Evolutionary conservation across 805 yeast species (phyloP).

Genomic region (Huiozyma sinensis): DNA sequence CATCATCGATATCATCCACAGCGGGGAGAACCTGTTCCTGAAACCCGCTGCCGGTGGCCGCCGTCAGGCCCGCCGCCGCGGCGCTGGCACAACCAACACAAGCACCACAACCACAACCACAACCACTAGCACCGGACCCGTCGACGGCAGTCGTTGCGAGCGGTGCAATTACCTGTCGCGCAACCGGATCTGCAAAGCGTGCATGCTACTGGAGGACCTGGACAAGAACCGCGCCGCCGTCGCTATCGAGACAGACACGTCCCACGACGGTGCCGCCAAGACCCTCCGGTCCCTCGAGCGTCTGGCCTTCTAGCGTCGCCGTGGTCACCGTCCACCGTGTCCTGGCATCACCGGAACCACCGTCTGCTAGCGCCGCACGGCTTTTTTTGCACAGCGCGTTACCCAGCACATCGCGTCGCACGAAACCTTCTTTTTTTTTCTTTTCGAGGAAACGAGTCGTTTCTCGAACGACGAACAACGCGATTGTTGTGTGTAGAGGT

Average conservation of each 20-base stretch:
- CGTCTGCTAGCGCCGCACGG: no score
- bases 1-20: constrained; percentile 85
- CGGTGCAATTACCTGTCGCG: constrained; percentile 88
- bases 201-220: constrained; percentile 74
- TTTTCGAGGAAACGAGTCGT: neutral
- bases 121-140: constrained; percentile 17
- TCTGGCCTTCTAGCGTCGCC: neutral
- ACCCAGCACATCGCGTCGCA: neutral
- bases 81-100: constrained; percentile 18
- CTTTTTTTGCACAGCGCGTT: neutral
- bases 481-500: no score
- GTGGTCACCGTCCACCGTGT: no score
- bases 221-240: constrained; percentile 66
- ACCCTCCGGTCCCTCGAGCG: constrained; percentile 2
- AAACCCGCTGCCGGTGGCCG: constrained; percentile 35
- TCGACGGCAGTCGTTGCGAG: constrained; percentile 69
- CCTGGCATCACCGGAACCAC: no score
- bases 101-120: constrained; percentile 14
- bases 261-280: constrained; percentile 3
- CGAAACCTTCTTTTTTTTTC: neutral
- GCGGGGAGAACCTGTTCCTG: constrained; percentile 78
- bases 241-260: constrained; percentile 37
- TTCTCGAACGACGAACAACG: no score
- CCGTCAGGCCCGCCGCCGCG: constrained; percentile 8
- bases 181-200: constrained; percentile 86